Conservation (phyloP, 805 yeast species). For the Candida pseudofarinosa region DNA sequence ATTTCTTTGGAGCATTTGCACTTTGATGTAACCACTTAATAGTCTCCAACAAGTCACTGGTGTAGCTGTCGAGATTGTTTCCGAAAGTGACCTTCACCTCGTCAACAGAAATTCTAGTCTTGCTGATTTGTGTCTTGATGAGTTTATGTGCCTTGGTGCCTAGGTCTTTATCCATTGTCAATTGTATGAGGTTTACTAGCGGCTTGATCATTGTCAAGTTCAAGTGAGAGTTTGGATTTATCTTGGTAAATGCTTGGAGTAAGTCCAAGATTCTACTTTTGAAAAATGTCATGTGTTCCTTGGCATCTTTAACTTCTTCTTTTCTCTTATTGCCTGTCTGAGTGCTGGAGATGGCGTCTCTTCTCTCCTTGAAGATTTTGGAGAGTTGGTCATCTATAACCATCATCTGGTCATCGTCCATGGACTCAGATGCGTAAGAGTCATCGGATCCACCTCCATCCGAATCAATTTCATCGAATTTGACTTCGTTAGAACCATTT, state of each 20-base stretch:
- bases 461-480: slow-evolving; percentile 35
- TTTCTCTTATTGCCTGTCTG: slow-evolving; percentile 64
- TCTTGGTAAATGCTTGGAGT: slow-evolving; percentile 56
- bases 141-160: slow-evolving; percentile 76
- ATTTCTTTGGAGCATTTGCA: slow-evolving; percentile 36
- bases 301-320: slow-evolving; percentile 71
- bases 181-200: slow-evolving; percentile 53
- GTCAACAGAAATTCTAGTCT: slow-evolving; percentile 31
- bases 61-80: slow-evolving; percentile 12
- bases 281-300: slow-evolving; percentile 72
- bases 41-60: slow-evolving; percentile 18
- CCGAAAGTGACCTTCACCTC: slow-evolving; percentile 13
- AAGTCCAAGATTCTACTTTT: slow-evolving; percentile 77
- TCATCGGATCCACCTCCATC: slow-evolving; percentile 36
- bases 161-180: slow-evolving; percentile 65
- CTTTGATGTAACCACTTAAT: slow-evolving; percentile 42
- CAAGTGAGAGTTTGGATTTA: slow-evolving; percentile 38
- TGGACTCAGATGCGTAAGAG: slow-evolving; percentile 63
- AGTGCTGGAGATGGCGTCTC: slow-evolving; percentile 51
- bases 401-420: slow-evolving; percentile 97
- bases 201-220: slow-evolving; percentile 49
- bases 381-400: slow-evolving; percentile 84
- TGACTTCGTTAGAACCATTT: slow-evolving; percentile 39
- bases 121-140: slow-evolving; percentile 57
- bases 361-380: slow-evolving; percentile 78